Evolutionary conservation across 2,329 filamentous ascomycete species (phyloP).

Genomic region (Parafenestella ontariensis): DNA sequence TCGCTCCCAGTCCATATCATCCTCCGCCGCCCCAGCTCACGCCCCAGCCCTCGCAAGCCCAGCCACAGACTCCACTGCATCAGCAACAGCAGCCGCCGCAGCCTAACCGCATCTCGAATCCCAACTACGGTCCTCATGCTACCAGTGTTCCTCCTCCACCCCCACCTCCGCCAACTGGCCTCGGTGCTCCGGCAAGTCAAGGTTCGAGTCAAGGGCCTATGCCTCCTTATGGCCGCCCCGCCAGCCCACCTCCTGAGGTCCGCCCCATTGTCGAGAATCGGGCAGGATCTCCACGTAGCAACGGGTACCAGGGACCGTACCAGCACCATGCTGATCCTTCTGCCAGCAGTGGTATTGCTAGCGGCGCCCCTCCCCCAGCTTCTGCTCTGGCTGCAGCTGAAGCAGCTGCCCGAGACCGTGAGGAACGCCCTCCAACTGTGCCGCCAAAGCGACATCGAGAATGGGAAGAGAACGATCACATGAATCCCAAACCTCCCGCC

Average conservation of each 20-base stretch:
- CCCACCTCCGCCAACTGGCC: slow-evolving; percentile 62
- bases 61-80: slow-evolving; percentile 48
- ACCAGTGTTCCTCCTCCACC: slow-evolving; percentile 61
- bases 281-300: slow-evolving; percentile 91
- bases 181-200: slow-evolving; percentile 60
- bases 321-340: slow-evolving; percentile 73
- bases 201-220: slow-evolving; percentile 57
- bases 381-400: slow-evolving; percentile 73
- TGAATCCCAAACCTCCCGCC: slow-evolving; percentile 78
- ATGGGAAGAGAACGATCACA: slow-evolving; percentile 81
- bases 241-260: slow-evolving; percentile 83
- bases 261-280: slow-evolving; percentile 82
- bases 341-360: slow-evolving; percentile 67
- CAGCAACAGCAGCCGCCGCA: slow-evolving; percentile 45
- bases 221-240: slow-evolving; percentile 72
- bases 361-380: slow-evolving; percentile 71
- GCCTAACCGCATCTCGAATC: slow-evolving; percentile 55
- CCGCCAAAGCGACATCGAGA: slow-evolving; percentile 83
- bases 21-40: slow-evolving; percentile 53
- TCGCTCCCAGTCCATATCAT: slow-evolving; percentile 61
- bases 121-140: slow-evolving; percentile 56
- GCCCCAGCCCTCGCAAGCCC: slow-evolving; percentile 60
- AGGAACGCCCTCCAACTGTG: slow-evolving; percentile 78
- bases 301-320: slow-evolving; percentile 83
- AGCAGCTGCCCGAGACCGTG: slow-evolving; percentile 67